Percentiles rank a stretch among this genome's conserved stretches.
phyloP scores from a whole-genome alignment of 352 stramenopile species.

The Pythium vanterpoolii region DNA sequence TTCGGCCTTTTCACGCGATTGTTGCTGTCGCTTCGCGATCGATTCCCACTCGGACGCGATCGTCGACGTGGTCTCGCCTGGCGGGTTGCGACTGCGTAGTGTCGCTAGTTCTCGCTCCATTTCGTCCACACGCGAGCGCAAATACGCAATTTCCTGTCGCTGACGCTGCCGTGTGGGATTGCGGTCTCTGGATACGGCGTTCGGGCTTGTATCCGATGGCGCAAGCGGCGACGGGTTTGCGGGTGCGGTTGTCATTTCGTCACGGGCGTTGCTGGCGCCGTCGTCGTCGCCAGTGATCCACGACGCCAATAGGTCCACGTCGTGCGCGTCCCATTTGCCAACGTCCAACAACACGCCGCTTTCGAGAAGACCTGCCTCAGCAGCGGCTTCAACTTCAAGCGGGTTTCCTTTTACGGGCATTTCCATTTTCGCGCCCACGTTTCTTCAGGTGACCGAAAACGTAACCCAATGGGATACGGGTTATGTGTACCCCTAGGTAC shows the following conservation, averaged over 20 bases:
- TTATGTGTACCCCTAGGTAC: no score
- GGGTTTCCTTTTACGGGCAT: no score
- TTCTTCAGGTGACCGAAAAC: no score
- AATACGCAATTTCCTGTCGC: constrained; percentile 7
- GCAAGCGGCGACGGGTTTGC: background rate
- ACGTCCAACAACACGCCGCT: background rate
- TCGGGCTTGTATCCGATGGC: background rate
- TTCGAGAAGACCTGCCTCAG: no score
- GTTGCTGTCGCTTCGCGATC: constrained; percentile 11
- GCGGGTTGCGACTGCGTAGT: background rate
- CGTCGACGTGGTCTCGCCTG: background rate
- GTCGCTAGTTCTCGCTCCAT: constrained; percentile 10
- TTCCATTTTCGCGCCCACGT: no score
- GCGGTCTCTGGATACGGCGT: background rate
- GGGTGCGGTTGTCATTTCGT: no score
- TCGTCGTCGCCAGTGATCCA: constrained; percentile 8
- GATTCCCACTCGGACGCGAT: constrained; percentile 7
- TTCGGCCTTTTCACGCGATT: constrained; percentile 1
- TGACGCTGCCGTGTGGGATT: constrained; percentile 16
- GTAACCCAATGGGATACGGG: no score
- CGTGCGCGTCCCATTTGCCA: background rate
- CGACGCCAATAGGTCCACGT: constrained; percentile 12
- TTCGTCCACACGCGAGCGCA: constrained; percentile 3
- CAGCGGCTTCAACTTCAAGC: no score
- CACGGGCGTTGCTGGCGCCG: background rate